Conservation (phyloP, 441 rosid species). For the Kokia cookei region DNA sequence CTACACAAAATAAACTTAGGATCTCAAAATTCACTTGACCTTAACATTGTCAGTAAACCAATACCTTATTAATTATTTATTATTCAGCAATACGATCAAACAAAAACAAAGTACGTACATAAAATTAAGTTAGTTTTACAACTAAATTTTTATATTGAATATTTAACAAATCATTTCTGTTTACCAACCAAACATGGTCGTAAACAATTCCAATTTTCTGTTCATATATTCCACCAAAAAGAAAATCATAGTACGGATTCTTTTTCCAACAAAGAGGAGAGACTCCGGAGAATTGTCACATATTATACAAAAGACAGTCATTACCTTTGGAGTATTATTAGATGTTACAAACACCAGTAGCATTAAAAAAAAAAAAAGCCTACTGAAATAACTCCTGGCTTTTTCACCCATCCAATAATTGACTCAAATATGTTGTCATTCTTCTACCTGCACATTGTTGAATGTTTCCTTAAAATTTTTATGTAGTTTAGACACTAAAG, state of each 20-base stretch:
- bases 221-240: not conserved
- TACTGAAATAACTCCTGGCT: not conserved
- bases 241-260: too few species aligned
- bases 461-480: not conserved
- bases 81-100: not conserved
- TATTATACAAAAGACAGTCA: not conserved
- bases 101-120: too few species aligned
- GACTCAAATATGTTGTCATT: not conserved
- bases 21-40: too few species aligned
- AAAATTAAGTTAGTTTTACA: not conserved
- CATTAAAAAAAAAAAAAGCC: not conserved
- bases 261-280: not conserved
- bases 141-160: not conserved
- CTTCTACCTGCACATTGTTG: conserved; percentile 1
- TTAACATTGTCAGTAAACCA: not conserved
- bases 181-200: not conserved
- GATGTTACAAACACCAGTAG: not conserved
- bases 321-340: not conserved
- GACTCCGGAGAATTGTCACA: not conserved
- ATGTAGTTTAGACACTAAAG: not conserved
- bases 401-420: not conserved
- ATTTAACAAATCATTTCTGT: not conserved
- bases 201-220: not conserved
- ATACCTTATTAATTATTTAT: not conserved
- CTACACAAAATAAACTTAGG: too few species aligned